Evolutionary conservation across 352 stramenopile genomes (phyloP).

Genomic region (Phytophthora podocarpi): DNA sequence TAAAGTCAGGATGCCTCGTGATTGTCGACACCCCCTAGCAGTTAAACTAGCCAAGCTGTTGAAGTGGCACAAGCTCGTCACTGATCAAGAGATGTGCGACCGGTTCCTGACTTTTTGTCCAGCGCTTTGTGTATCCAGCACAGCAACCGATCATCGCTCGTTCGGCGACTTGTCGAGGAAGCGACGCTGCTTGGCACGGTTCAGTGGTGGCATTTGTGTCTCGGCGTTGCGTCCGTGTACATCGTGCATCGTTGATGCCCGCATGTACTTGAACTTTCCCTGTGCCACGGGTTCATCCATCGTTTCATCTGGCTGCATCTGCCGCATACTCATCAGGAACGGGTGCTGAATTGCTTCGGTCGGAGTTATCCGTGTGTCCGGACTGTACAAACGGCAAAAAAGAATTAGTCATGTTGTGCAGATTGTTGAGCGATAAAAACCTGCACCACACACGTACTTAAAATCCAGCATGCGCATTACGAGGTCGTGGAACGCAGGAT

Average conservation of each 20-base stretch:
- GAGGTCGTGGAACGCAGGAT: slow-evolving; percentile 94
- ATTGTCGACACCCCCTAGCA: background rate
- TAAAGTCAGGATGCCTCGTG: background rate
- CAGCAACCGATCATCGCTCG: slow-evolving; percentile 38
- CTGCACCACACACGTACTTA: slow-evolving; percentile 62
- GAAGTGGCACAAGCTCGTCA: background rate
- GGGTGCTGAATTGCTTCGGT: slow-evolving; percentile 93
- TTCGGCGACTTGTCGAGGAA: slow-evolving; percentile 47
- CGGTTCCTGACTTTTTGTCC: background rate
- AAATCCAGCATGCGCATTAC: slow-evolving; percentile 96
- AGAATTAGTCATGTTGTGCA: background rate
- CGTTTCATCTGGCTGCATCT: slow-evolving; percentile 44
- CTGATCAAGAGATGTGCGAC: background rate
- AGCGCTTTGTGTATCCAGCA: slow-evolving; percentile 13
- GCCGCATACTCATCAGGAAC: slow-evolving; percentile 79
- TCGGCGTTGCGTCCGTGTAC: slow-evolving; percentile 38
- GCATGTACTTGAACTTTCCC: slow-evolving; percentile 58
- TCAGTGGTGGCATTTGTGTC: slow-evolving; percentile 40
- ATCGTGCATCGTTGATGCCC: slow-evolving; percentile 46
- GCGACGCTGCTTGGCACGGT: slow-evolving; percentile 52
- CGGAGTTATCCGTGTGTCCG: slow-evolving; percentile 90
- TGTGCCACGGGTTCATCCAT: slow-evolving; percentile 39
- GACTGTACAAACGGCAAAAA: slow-evolving; percentile 41
- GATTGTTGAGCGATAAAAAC: background rate
- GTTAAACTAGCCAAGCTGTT: background rate